Evolutionary conservation across 345 rosid species (phyloP).

Genomic region (Melastoma malabathricum): DNA sequence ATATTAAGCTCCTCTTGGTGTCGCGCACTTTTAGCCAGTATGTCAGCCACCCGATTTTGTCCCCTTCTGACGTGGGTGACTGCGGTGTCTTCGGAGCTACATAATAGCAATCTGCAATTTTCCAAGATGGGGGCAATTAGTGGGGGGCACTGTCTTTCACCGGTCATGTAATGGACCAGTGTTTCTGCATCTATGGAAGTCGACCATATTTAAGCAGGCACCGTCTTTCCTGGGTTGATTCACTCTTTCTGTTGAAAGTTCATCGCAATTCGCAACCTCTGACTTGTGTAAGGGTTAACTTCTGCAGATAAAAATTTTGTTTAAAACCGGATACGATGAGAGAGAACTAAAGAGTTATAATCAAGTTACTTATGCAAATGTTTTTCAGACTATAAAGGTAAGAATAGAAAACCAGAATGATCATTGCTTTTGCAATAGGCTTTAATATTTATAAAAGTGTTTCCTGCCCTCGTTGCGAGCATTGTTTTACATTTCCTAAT

Average conservation of each 20-base stretch:
- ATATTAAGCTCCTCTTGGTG: too few relatives aligned
- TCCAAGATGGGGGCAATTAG: too few relatives aligned
- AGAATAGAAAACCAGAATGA: conserved; percentile 40
- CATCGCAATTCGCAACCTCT: background rate
- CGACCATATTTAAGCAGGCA: conserved; percentile 98
- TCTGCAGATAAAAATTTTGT: conserved; percentile 81
- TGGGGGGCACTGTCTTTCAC: too few relatives aligned
- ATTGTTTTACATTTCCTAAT: conserved; percentile 7
- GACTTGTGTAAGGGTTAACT: background rate
- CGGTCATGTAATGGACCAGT: too few relatives aligned
- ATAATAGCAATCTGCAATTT: too few relatives aligned
- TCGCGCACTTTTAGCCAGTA: too few relatives aligned
- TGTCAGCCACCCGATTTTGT: too few relatives aligned
- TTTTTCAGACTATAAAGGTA: conserved; percentile 98
- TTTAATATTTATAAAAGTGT: background rate
- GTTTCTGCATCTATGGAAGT: too few relatives aligned
- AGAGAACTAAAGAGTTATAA: conserved; percentile 75
- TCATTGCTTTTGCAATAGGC: conserved; percentile 26
- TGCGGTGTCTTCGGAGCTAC: too few relatives aligned
- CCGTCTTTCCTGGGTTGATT: conserved; percentile 6
- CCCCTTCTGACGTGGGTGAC: too few relatives aligned
- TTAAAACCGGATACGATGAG: conserved; percentile 96
- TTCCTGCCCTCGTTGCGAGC: background rate
- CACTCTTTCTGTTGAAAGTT: background rate
- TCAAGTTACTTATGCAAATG: conserved; percentile 92